Percentiles rank a stretch among this genome's conserved stretches.
phyloP scores from a whole-genome alignment of 73 alveolate genomes.

The Blepharisma japonicum region DNA sequence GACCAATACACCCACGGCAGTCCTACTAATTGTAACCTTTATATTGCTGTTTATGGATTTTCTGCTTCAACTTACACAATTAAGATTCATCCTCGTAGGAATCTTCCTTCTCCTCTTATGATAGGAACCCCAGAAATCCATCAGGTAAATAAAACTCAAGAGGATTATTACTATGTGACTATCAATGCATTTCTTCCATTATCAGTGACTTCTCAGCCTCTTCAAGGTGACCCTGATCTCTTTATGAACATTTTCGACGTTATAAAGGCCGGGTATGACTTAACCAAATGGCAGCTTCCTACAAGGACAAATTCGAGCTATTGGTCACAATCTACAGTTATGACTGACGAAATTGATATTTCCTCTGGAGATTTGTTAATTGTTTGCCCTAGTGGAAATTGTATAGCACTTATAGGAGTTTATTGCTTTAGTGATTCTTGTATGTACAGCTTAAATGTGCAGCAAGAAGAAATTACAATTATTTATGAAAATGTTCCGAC shows the following conservation, averaged over 20 bases:
- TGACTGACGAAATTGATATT: conserved; percentile 26
- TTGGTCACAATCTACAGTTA: conserved; percentile 10
- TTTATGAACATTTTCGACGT: background rate
- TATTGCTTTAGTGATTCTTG: conserved; percentile 13
- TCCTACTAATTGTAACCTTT: background rate
- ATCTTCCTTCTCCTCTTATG: background rate
- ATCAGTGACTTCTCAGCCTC: background rate
- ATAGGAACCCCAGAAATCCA: background rate
- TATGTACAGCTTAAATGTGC: background rate
- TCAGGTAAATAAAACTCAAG: background rate
- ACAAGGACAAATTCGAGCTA: background rate
- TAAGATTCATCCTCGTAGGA: background rate
- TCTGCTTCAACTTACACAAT: conserved; percentile 13
- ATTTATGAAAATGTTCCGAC: conserved; percentile 2
- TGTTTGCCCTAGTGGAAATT: background rate
- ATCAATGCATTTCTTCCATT: background rate
- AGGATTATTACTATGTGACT: background rate
- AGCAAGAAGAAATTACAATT: background rate
- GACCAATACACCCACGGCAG: background rate
- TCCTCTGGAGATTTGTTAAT: background rate
- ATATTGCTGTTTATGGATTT: conserved; percentile 3
- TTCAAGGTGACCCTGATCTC: conserved; percentile 3
- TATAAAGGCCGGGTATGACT: background rate
- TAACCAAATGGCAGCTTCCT: conserved; percentile 18
- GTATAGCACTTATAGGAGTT: conserved; percentile 1